phyloP scores from a whole-genome alignment of 768 basidiomycete species.

The Lactarius sanguifluus region DNA sequence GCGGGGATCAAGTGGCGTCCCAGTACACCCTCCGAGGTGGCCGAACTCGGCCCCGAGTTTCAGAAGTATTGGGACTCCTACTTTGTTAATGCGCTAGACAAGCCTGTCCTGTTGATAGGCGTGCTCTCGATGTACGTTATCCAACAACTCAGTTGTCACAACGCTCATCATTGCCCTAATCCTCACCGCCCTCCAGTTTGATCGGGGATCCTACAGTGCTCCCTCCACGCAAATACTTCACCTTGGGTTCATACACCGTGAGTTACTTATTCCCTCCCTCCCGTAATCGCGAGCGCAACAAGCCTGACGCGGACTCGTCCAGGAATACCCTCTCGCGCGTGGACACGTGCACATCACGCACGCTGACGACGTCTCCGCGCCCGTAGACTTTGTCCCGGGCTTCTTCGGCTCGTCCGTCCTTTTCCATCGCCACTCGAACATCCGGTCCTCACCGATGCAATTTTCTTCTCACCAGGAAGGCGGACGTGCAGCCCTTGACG shows the following conservation, averaged over 20 bases:
- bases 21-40: constrained; percentile 27
- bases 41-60: constrained; percentile 31
- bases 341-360: constrained; percentile 31
- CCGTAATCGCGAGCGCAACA: not conserved
- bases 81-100: constrained; percentile 31
- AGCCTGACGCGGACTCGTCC: not conserved
- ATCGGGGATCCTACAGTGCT: not conserved
- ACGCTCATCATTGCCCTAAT: not conserved
- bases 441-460: not conserved
- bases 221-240: constrained; percentile 28
- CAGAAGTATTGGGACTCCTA: constrained; percentile 29
- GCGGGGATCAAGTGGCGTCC: constrained; percentile 33
- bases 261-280: not conserved
- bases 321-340: constrained; percentile 27
- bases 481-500: constrained; percentile 43
- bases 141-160: not conserved
- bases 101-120: constrained; percentile 27
- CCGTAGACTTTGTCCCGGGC: constrained; percentile 30
- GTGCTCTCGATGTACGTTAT: constrained; percentile 24
- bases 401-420: constrained; percentile 35
- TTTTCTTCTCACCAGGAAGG: constrained; percentile 28
- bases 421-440: no score
- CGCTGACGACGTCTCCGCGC: constrained; percentile 30
- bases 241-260: constrained; percentile 16
- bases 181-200: not conserved